phyloP scores from a whole-genome alignment of 257 asterid species.

The Lycium barbarum region DNA sequence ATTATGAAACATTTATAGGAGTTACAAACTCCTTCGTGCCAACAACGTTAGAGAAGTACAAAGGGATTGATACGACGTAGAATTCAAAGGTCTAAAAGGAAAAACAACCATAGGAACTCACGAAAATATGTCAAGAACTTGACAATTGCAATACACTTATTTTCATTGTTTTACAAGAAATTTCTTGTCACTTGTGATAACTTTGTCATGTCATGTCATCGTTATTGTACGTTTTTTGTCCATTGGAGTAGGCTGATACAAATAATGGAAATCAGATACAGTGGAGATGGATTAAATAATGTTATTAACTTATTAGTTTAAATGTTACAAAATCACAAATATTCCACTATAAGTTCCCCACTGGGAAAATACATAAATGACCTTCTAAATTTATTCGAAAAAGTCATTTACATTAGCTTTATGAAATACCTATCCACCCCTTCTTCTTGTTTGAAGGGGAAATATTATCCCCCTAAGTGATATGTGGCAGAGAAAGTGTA shows the following conservation, averaged over 20 bases:
- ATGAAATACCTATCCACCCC: too few relatives aligned
- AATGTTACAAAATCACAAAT: too few relatives aligned
- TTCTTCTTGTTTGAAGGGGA: too few relatives aligned
- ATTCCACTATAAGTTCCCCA: too few relatives aligned
- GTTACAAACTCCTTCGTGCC: neutral
- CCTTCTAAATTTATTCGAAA: too few relatives aligned
- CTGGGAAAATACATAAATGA: too few relatives aligned
- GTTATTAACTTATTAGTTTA: too few relatives aligned
- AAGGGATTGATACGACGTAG: neutral
- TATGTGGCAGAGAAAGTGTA: too few relatives aligned
- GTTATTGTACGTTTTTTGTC: neutral
- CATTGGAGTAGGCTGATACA: neutral
- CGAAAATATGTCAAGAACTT: neutral
- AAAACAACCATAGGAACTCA: slow-evolving; percentile 14
- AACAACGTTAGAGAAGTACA: neutral
- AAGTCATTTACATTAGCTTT: too few relatives aligned
- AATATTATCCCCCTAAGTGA: too few relatives aligned
- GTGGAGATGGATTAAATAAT: neutral
- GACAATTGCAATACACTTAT: neutral
- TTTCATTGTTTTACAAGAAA: neutral
- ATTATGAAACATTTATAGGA: neutral
- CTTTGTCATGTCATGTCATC: neutral
- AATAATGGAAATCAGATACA: neutral
- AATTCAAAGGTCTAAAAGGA: neutral
- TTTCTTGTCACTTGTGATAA: neutral